Evolutionary conservation across 371 early-diverging fungal genomes (phyloP).

Genomic region (Rhizopus delemar): DNA sequence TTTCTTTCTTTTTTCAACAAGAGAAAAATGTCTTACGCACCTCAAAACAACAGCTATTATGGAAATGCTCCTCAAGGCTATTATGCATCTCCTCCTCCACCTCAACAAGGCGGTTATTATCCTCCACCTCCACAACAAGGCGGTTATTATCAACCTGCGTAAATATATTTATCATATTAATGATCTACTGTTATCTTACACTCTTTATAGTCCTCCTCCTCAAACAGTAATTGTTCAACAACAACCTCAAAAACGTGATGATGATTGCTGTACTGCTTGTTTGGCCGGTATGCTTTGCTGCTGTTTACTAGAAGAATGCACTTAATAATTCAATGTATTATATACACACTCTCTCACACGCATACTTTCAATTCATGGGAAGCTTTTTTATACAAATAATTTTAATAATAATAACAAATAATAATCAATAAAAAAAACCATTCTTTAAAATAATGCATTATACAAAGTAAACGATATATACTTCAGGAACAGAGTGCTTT

Average conservation of each 20-base stretch:
- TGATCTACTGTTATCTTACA: too few relatives aligned
- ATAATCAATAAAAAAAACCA: too few relatives aligned
- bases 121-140: conserved; percentile 20
- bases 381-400: too few relatives aligned
- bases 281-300: conserved; percentile 33
- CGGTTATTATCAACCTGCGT: conserved; percentile 31
- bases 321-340: conserved; percentile 9
- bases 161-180: conserved; percentile 2
- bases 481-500: too few relatives aligned
- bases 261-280: conserved; percentile 41
- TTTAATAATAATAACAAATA: too few relatives aligned
- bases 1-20: not conserved
- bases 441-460: too few relatives aligned
- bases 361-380: too few relatives aligned
- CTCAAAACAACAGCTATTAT: conserved; percentile 8
- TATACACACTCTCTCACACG: too few relatives aligned
- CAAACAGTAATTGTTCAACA: conserved; percentile 36
- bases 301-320: conserved; percentile 26
- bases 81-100: conserved; percentile 19
- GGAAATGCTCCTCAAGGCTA: conserved; percentile 8
- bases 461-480: too few relatives aligned
- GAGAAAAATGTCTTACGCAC: conserved; percentile 15
- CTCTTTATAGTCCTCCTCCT: conserved; percentile 28
- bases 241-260: conserved; percentile 26
- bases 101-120: conserved; percentile 23